Evolutionary conservation across 2,329 filamentous ascomycete genomes (phyloP).

Genomic region (Fusarium sp.): DNA sequence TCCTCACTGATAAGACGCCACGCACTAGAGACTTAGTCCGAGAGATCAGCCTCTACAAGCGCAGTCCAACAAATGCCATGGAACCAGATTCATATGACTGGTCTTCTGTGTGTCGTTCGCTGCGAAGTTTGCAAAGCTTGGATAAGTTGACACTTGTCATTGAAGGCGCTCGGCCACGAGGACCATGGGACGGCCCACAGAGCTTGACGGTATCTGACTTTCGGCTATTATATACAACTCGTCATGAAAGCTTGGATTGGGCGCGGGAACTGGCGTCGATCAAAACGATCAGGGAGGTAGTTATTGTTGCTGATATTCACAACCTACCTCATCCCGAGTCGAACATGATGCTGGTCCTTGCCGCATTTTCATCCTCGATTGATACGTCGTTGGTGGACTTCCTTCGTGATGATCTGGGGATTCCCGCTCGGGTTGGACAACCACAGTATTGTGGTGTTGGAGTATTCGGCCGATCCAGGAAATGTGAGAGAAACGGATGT

Average conservation of each 20-base stretch:
- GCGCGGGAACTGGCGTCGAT: constrained; percentile 65
- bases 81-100: constrained; percentile 60
- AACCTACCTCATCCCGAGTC: constrained; percentile 65
- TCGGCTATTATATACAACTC: constrained; percentile 57
- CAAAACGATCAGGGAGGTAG: constrained; percentile 60
- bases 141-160: constrained; percentile 62
- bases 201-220: constrained; percentile 60
- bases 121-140: constrained; percentile 55
- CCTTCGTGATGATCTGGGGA: constrained; percentile 51
- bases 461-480: constrained; percentile 41
- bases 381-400: constrained; percentile 67
- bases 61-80: constrained; percentile 57
- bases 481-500: constrained; percentile 43
- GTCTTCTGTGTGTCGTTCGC: constrained; percentile 63
- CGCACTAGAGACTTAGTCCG: constrained; percentile 60
- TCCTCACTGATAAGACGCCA: constrained; percentile 67
- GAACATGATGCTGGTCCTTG: constrained; percentile 67
- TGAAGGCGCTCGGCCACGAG: constrained; percentile 66
- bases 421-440: constrained; percentile 42
- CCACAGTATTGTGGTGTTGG: constrained; percentile 40
- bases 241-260: constrained; percentile 67
- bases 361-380: constrained; percentile 70
- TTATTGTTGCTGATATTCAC: constrained; percentile 65
- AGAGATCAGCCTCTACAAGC: constrained; percentile 66
- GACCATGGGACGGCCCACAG: constrained; percentile 61